phyloP scores from a whole-genome alignment of 805 yeast genomes.

The Debaryomyces prosopidis region DNA sequence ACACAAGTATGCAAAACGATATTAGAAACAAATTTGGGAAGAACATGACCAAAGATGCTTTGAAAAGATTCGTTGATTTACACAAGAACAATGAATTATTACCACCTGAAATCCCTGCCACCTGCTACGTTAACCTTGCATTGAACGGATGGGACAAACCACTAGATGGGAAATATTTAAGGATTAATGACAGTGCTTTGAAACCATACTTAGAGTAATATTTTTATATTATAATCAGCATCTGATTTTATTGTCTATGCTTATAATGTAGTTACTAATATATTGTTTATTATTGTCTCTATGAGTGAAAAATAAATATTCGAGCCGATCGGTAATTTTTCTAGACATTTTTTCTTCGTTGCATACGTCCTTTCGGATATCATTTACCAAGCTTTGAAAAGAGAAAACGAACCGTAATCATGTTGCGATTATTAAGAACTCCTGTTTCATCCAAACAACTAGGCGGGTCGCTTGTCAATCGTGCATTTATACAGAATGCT shows the following conservation, averaged over 20 bases:
- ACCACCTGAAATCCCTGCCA: slow-evolving; percentile 72
- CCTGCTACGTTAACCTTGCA: slow-evolving; percentile 66
- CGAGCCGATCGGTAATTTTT: too few relatives aligned
- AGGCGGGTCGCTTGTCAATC: neutral
- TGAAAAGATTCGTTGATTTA: slow-evolving; percentile 63
- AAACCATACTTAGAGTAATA: neutral
- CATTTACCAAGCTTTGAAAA: too few relatives aligned
- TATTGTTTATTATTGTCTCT: too few relatives aligned
- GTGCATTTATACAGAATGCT: neutral
- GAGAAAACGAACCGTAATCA: neutral
- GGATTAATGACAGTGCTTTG: slow-evolving; percentile 52
- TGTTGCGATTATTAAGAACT: neutral
- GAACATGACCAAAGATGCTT: slow-evolving; percentile 61
- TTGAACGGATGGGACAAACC: slow-evolving; percentile 54
- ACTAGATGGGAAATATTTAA: slow-evolving; percentile 65
- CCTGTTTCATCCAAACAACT: neutral
- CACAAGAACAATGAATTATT: slow-evolving; percentile 58
- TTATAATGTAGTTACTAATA: too few relatives aligned
- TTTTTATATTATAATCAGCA: neutral
- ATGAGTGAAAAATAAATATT: too few relatives aligned
- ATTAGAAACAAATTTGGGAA: slow-evolving; percentile 66
- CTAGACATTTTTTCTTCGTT: too few relatives aligned
- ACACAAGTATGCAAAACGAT: slow-evolving; percentile 82
- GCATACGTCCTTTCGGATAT: too few relatives aligned
- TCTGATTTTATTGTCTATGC: neutral